These are phyloP conservation scores for Cucurbita pepo DNA, from an alignment of 306 rosid genomes.

Conservation along the genomic window DNA sequence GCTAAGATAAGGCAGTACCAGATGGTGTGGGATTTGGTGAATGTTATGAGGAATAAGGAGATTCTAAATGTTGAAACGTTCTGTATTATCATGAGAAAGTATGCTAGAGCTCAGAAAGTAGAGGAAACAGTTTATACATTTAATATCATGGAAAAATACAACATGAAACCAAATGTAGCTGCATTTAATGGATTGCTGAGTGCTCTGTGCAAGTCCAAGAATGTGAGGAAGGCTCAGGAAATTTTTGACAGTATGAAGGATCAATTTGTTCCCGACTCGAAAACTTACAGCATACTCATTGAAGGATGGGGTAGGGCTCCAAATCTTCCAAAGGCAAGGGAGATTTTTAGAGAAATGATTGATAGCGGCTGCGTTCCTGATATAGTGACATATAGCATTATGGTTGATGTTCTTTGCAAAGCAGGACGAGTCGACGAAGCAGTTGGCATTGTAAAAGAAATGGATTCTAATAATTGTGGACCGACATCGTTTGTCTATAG, in stretches of 20 bases:
- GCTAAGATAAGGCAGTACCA: slow-evolving; percentile 76
- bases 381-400: slow-evolving; percentile 65
- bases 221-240: slow-evolving; percentile 91
- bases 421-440: slow-evolving; percentile 84
- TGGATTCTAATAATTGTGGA: slow-evolving; percentile 37
- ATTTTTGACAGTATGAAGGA: slow-evolving; percentile 53
- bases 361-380: slow-evolving; percentile 48
- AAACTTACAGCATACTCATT: slow-evolving; percentile 63
- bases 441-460: slow-evolving; percentile 47
- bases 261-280: slow-evolving; percentile 46
- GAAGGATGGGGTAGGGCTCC: slow-evolving; percentile 87
- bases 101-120: slow-evolving; percentile 66
- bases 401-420: slow-evolving; percentile 81
- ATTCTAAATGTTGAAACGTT: slow-evolving; percentile 76
- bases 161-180: slow-evolving; percentile 36
- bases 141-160: slow-evolving; percentile 67
- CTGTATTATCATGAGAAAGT: slow-evolving; percentile 70
- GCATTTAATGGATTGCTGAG: slow-evolving; percentile 70
- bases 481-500: slow-evolving; percentile 67
- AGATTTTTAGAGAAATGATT: slow-evolving; percentile 60
- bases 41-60: slow-evolving; percentile 44
- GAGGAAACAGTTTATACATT: slow-evolving; percentile 74
- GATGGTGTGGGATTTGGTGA: slow-evolving; percentile 79
- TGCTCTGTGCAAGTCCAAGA: slow-evolving; percentile 69
- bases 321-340: slow-evolving; percentile 68